These are phyloP conservation scores for Hericium coralloides DNA, from an alignment of 768 basidiomycete genomes.

Conservation along the genomic window DNA sequence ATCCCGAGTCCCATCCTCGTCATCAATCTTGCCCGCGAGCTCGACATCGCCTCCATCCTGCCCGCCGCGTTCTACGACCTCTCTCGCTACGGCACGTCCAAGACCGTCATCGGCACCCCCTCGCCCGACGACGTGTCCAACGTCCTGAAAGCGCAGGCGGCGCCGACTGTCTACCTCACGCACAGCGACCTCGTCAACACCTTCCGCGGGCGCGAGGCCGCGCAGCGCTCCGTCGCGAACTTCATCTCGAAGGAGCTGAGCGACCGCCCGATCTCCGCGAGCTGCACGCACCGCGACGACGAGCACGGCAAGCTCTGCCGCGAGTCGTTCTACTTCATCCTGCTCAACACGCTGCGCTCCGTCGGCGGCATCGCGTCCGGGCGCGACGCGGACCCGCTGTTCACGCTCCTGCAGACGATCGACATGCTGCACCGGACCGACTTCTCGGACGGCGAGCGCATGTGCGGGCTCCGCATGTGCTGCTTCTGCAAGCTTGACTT, in stretches of 20 bases:
- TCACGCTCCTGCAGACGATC: constrained; percentile 54
- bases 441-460: constrained; percentile 51
- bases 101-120: constrained; percentile 48
- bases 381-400: constrained; percentile 67
- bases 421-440: constrained; percentile 69
- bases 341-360: constrained; percentile 60
- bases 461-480: constrained; percentile 46
- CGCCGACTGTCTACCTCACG: constrained; percentile 21
- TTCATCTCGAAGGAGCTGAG: constrained; percentile 53
- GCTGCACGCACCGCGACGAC: constrained; percentile 37
- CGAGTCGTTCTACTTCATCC: constrained; percentile 70
- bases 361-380: constrained; percentile 66
- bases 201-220: constrained; percentile 55
- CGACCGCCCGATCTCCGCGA: constrained; percentile 34
- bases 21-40: constrained; percentile 60
- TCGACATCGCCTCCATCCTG: constrained; percentile 48
- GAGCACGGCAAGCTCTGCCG: constrained; percentile 35
- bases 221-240: constrained; percentile 50
- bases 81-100: constrained; percentile 62
- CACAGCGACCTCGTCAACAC: constrained; percentile 31
- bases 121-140: constrained; percentile 5
- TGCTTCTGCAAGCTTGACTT: constrained; percentile 42
- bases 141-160: constrained; percentile 4
- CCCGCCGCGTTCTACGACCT: constrained; percentile 70
- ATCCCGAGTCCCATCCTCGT: constrained; percentile 63